A percentile compares a stretch with the other conserved stretches of the same genome.
phyloP scores from a whole-genome alignment of 192 early-diverging fungal genomes.

The Coemansia sp. region DNA sequence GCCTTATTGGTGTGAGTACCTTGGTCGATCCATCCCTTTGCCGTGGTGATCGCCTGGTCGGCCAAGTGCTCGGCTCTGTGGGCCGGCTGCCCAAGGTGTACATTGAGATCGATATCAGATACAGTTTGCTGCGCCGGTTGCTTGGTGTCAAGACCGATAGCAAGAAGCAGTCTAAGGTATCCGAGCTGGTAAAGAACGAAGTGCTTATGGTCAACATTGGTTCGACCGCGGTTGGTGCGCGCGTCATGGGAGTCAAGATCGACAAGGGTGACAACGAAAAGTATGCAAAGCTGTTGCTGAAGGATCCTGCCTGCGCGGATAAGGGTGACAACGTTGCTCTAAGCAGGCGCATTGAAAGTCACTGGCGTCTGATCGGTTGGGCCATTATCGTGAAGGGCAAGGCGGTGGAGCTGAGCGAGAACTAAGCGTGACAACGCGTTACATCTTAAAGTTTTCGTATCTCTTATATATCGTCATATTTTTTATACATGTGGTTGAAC shows the following conservation, averaged over 20 bases:
- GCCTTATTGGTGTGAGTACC: slow-evolving; percentile 98
- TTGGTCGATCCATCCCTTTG: slow-evolving; percentile 93
- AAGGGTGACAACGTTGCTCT: slow-evolving; percentile 94
- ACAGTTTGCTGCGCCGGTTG: slow-evolving; percentile 92
- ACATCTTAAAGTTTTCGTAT: neutral
- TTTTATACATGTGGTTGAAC: neutral
- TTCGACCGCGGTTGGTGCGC: slow-evolving; percentile 89
- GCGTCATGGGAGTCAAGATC: slow-evolving; percentile 90
- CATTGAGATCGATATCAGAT: slow-evolving; percentile 95
- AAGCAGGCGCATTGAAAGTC: slow-evolving; percentile 92
- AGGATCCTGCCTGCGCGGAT: slow-evolving; percentile 91
- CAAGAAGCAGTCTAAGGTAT: slow-evolving; percentile 97
- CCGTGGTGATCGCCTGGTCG: slow-evolving; percentile 94
- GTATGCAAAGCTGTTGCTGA: slow-evolving; percentile 90
- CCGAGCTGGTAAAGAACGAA: slow-evolving; percentile 91
- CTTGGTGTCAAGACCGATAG: slow-evolving; percentile 96
- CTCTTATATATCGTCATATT: neutral
- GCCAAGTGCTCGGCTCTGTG: slow-evolving; percentile 89
- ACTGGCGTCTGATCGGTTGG: slow-evolving; percentile 99
- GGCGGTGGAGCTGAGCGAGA: slow-evolving; percentile 27
- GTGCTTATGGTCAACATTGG: slow-evolving; percentile 97
- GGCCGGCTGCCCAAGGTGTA: slow-evolving; percentile 93
- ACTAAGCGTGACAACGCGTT: slow-evolving; percentile 13
- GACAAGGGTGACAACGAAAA: slow-evolving; percentile 40
- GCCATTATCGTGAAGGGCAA: slow-evolving; percentile 88